Evolutionary conservation across 2,329 filamentous ascomycete species (phyloP), one percentile per base, ranked within the genome.

Genomic region (Botrytis galanthina): DNA sequence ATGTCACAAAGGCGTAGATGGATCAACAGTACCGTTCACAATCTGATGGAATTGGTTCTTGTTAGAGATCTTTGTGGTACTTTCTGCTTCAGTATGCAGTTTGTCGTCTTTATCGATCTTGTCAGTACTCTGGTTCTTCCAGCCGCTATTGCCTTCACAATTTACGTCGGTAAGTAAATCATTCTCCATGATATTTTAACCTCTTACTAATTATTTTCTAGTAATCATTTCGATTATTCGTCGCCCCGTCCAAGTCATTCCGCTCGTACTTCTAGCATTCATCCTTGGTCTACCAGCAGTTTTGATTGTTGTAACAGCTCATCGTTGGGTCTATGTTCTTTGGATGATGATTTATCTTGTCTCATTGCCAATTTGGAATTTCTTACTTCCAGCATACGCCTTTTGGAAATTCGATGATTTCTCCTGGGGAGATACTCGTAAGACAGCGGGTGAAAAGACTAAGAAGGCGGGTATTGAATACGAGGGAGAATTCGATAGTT

Each of bases 331-430:
- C 0, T 99, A 99, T 81, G 91, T 99, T 60, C 84, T 92, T 61
- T 99, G 96, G 96, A 98, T 99, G 96, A 82, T 96, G 61, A 96
- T 98, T 83, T 99, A 99, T 83, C 89, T 99, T 29, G 71, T 95
- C 63, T 97, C 96, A 1, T 89, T 99, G 1, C 97, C 97, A 0
- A 88, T 99, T 73, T 99, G 96, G 96, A 99, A 99, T 83, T 97
- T 99, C 82, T 87, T 99, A 54, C 90, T 99, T 14, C 96, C 96
- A 0, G 89, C 90, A 12, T 99, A 99, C 81, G 92, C 96, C 4
- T 99, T 95, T 86, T 99, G 96, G 96, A 98, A 99, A 85, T 99
- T 99, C 82, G 96, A 99, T 82, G 96, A 99, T 85, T 99, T 99
- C 86, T 97, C 93, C 73, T 99, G 96, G 96, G 96, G 96, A 80